Percentiles rank a stretch among this genome's conserved stretches.
phyloP scores from a whole-genome alignment of 1,139 yeast genomes.

The Kurtzmaniella quercitrusa region DNA sequence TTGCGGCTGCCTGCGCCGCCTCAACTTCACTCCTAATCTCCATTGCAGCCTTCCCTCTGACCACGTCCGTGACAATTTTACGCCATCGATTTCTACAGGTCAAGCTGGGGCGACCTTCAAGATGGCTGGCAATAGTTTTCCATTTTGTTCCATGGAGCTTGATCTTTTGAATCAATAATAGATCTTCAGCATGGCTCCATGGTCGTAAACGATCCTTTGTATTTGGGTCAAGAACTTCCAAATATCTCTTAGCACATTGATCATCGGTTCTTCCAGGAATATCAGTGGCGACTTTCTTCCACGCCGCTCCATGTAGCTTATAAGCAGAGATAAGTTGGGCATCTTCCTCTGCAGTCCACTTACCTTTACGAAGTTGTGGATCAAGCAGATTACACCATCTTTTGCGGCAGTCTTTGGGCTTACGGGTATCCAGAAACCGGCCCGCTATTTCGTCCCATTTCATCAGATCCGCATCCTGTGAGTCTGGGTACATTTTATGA shows the following conservation, averaged over 20 bases:
- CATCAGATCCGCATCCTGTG: conserved; percentile 9
- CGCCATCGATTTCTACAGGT: conserved; percentile 94
- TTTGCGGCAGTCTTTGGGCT: conserved; percentile 67
- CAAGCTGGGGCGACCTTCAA: conserved; percentile 79
- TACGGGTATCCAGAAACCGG: conserved; percentile 24
- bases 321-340: conserved; percentile 59
- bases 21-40: conserved; percentile 34
- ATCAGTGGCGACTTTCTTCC: conserved; percentile 79
- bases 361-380: conserved; percentile 77
- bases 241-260: conserved; percentile 89
- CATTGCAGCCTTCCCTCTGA: conserved; percentile 52
- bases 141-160: conserved; percentile 82
- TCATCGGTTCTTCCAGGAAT: conserved; percentile 89
- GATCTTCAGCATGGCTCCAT: conserved; percentile 80
- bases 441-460: conserved; percentile 72
- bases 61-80: conserved; percentile 73
- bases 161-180: conserved; percentile 60
- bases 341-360: conserved; percentile 89
- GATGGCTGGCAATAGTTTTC: conserved; percentile 72
- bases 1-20: conserved; percentile 6
- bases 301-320: conserved; percentile 67
- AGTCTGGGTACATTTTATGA: conserved; percentile 19
- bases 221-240: conserved; percentile 82
- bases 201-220: conserved; percentile 74
- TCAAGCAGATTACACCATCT: conserved; percentile 80